phyloP scores from a whole-genome alignment of 768 basidiomycete genomes.

The Boletellus ananas region DNA sequence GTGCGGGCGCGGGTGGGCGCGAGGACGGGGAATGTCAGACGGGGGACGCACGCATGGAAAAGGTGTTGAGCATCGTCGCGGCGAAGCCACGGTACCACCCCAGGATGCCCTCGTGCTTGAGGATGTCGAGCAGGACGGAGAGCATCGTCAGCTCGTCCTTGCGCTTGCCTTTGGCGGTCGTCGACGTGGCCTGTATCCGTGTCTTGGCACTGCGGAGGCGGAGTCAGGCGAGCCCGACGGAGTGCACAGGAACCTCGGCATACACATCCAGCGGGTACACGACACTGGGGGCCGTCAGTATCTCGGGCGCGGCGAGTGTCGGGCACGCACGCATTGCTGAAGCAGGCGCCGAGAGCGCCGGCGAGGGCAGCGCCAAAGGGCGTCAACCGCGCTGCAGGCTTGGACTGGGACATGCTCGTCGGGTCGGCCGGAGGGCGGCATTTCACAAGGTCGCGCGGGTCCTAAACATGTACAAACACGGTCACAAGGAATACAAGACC shows the following conservation, averaged over 20 bases:
- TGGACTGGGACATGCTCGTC: constrained; percentile 36
- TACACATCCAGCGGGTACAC: constrained; percentile 96
- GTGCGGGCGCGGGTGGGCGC: not conserved
- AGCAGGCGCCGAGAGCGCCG: constrained; percentile 90
- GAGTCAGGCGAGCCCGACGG: constrained; percentile 1
- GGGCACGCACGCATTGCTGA: constrained; percentile 80
- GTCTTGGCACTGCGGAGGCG: constrained; percentile 74
- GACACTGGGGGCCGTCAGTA: constrained; percentile 45
- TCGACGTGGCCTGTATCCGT: constrained; percentile 79
- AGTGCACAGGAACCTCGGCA: not conserved
- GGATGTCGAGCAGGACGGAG: constrained; percentile 62
- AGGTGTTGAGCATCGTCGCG: constrained; percentile 97
- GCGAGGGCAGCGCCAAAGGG: constrained; percentile 88
- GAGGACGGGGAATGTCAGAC: not conserved
- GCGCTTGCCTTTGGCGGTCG: constrained; percentile 50
- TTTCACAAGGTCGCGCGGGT: constrained; percentile 17
- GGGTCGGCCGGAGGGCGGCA: not conserved
- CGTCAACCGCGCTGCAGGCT: constrained; percentile 62
- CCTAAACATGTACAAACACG: constrained; percentile 21
- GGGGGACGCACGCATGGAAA: constrained; percentile 75
- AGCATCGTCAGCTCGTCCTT: constrained; percentile 54
- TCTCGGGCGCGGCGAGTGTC: not conserved
- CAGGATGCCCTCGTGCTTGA: constrained; percentile 73
- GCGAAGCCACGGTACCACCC: constrained; percentile 91
- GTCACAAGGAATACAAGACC: constrained; percentile 26